These are phyloP conservation scores for Pigoraptor vietnamica DNA, from an alignment of 78 protist species.

Conservation along the genomic window DNA sequence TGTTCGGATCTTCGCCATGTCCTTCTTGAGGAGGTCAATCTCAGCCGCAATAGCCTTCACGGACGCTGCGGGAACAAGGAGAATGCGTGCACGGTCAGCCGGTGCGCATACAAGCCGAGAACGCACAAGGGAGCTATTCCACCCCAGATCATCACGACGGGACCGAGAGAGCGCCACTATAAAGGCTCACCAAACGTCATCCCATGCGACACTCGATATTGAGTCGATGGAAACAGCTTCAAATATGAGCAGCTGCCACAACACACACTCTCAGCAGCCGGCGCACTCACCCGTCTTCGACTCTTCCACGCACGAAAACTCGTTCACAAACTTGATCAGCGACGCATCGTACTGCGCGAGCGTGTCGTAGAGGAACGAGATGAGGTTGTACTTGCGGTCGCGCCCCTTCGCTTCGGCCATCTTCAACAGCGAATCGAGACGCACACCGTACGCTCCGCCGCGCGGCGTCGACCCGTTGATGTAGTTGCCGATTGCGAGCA, in stretches of 20 bases:
- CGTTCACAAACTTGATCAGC: neutral
- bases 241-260: no score
- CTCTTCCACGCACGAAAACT: neutral
- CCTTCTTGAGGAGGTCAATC: neutral
- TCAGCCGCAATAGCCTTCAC: neutral
- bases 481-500: slow-evolving; percentile 46
- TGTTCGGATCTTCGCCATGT: neutral
- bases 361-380: neutral
- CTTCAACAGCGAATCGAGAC: slow-evolving; percentile 30
- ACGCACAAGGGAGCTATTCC: neutral
- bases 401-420: slow-evolving; percentile 16
- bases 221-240: no score
- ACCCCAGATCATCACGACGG: no score
- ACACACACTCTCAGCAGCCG: neutral
- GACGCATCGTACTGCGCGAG: neutral
- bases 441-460: slow-evolving; percentile 35
- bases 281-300: neutral
- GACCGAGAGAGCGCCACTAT: no score
- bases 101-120: neutral
- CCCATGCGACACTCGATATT: no score
- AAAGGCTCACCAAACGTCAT: no score
- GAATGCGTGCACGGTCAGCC: no score
- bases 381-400: neutral
- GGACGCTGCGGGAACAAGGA: neutral
- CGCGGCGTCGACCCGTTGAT: slow-evolving; percentile 19